Base-by-base conservation (phyloP, 2,329 filamentous ascomycete genomes). In the Colletotrichum simmondsii region DNA sequence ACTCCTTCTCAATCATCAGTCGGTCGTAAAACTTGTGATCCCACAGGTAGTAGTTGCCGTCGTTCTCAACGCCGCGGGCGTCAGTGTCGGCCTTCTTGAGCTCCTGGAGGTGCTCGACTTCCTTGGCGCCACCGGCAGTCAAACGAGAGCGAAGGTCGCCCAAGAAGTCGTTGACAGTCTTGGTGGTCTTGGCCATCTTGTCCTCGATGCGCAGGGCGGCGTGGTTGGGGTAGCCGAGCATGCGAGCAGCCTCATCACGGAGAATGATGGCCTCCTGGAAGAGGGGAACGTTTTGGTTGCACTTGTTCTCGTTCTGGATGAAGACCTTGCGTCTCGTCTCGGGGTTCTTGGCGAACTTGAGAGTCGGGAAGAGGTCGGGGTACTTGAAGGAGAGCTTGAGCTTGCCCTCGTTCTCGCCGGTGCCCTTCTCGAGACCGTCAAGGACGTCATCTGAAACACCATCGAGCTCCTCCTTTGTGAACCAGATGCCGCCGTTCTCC, bases 361-460 rank as follows among this genome's bases (percentile, higher is more conserved):
- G 86, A 1, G 92, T 88, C 0, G 94, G 94, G 83, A 95, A 93
- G 49, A 94, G 87, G 79, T 95, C 93, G 1, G 93, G 93, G 80
- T 96, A 96, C 84, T 96, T 96, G 88, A 95, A 96, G 6, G 90
- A 92, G 53, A 96, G 85, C 82, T 90, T 92, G 77, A 94, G 85
- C 80, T 94, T 93, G 76, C 93, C 92, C 79, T 94, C 92, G 72
- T 93, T 92, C 74, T 92, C 91, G 3, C 88, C 89, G 7, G 90
- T 91, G 37, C 94, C 94, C 83, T 94, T 93, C 81, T 94, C 91
- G 68, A 95, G 84, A 2, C 85, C 85, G 14, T 88, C 85, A 3
- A 94, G 76, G 8, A 95, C 89, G 80, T 96, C 93, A 22, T 89
- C 83, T 0, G 94, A 93, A 22, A 95, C 92, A 61, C 94, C 94